Conservation (phyloP, 108 stramenopile genomes). For the Chaetoceros muelleri region DNA sequence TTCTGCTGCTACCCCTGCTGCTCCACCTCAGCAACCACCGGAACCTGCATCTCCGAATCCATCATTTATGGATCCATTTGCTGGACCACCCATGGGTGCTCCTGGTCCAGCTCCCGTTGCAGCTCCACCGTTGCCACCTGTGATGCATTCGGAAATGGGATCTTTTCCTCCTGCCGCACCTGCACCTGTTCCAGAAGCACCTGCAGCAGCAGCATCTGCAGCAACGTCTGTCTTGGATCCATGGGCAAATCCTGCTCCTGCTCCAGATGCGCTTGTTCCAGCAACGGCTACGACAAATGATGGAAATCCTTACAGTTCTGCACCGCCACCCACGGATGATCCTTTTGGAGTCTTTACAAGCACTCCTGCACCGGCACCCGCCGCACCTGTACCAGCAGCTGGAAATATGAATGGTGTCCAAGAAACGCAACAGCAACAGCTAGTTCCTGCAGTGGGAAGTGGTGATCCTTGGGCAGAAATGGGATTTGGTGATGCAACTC, state of each 20-base stretch:
- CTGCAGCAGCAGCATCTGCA: slow-evolving; percentile 3
- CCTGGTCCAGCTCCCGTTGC: slow-evolving; percentile 6
- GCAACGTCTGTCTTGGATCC: slow-evolving; percentile 11
- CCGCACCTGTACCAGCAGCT: slow-evolving; percentile 17
- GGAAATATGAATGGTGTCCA: slow-evolving; percentile 9
- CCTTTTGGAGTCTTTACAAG: slow-evolving; percentile 39
- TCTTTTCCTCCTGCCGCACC: slow-evolving; percentile 6
- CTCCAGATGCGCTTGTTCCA: slow-evolving; percentile 10
- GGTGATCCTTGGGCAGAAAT: slow-evolving; percentile 64
- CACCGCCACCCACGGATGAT: slow-evolving; percentile 5
- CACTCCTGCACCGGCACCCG: slow-evolving; percentile 33
- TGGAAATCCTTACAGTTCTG: not conserved
- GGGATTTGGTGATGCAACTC: slow-evolving; percentile 36
- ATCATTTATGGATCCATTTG: slow-evolving; percentile 9
- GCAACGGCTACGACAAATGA: slow-evolving; percentile 7
- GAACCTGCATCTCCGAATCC: slow-evolving; percentile 9
- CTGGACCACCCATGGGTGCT: not conserved
- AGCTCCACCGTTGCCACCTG: slow-evolving; percentile 10
- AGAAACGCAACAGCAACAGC: slow-evolving; percentile 13
- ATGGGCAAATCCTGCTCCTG: slow-evolving; percentile 23
- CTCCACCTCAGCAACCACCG: slow-evolving; percentile 12
- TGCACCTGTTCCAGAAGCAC: not conserved
- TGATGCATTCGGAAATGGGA: not conserved
- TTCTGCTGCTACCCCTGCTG: slow-evolving; percentile 14
- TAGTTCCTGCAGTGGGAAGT: slow-evolving; percentile 7